Evolutionary conservation across 2,329 filamentous ascomycete species (phyloP).

Genomic region (Chaetomiaceae sp.): DNA sequence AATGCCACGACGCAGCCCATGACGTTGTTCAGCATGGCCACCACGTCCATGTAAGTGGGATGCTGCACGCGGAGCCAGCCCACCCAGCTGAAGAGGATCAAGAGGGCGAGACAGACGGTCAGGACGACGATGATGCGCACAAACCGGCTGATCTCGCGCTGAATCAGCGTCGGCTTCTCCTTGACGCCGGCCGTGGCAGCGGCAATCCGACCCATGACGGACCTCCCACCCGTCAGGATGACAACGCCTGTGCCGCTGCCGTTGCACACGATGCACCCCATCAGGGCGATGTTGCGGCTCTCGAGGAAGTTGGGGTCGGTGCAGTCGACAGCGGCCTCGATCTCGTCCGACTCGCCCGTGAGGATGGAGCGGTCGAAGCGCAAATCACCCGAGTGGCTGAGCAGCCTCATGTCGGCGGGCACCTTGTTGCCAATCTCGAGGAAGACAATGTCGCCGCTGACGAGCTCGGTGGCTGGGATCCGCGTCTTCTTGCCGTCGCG

Average conservation of each 20-base stretch:
- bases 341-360: slow-evolving; percentile 52
- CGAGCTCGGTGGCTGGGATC: slow-evolving; percentile 17
- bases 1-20: slow-evolving; percentile 34
- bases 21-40: slow-evolving; percentile 19
- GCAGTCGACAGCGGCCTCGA: slow-evolving; percentile 36
- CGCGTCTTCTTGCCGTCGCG: slow-evolving; percentile 36
- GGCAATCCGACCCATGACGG: slow-evolving; percentile 53
- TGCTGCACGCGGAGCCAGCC: slow-evolving; percentile 21
- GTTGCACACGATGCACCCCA: slow-evolving; percentile 47
- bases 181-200: slow-evolving; percentile 29
- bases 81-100: slow-evolving; percentile 24
- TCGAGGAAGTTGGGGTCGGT: slow-evolving; percentile 43
- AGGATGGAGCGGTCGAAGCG: slow-evolving; percentile 47
- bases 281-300: slow-evolving; percentile 51
- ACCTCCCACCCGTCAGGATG: slow-evolving; percentile 50
- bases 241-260: slow-evolving; percentile 52
- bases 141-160: slow-evolving; percentile 32
- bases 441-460: slow-evolving; percentile 31
- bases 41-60: slow-evolving; percentile 2
- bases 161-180: slow-evolving; percentile 24
- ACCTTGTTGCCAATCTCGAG: slow-evolving; percentile 27
- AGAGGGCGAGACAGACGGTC: slow-evolving; percentile 26
- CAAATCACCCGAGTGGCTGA: slow-evolving; percentile 10
- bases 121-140: slow-evolving; percentile 33
- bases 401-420: slow-evolving; percentile 22